Evolutionary conservation across 345 rosid species (phyloP).

Genomic region (Salix brachista): DNA sequence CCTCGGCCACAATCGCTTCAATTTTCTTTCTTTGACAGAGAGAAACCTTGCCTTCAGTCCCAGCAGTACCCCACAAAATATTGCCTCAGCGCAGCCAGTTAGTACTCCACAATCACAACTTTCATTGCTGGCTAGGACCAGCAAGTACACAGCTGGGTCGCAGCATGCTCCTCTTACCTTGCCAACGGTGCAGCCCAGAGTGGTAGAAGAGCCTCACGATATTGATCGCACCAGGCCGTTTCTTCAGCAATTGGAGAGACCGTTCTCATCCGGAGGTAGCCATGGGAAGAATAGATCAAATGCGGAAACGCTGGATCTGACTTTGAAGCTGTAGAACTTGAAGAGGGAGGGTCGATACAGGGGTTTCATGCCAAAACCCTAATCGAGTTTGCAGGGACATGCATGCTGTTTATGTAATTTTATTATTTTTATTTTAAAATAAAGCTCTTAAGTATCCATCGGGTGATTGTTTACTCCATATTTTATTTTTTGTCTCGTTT

Average conservation of each 20-base stretch:
- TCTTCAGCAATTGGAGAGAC: constrained; percentile 17
- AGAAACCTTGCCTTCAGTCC: background rate
- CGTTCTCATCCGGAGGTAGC: background rate
- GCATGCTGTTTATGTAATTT: background rate
- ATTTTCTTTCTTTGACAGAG: background rate
- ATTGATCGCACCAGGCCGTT: constrained; percentile 22
- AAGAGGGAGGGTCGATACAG: background rate
- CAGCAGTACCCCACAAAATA: background rate
- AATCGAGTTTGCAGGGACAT: background rate
- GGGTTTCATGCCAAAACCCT: background rate
- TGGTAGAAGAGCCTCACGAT: background rate
- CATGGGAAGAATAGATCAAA: background rate
- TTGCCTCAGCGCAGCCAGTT: background rate
- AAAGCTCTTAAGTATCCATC: background rate
- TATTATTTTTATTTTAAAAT: background rate
- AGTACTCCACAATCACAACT: background rate
- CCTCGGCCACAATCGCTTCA: background rate
- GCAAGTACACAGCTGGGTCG: background rate
- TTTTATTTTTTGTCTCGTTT: background rate
- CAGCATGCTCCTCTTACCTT: background rate
- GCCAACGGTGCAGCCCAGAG: background rate
- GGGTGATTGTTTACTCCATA: background rate
- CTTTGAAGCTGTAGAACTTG: constrained; percentile 19
- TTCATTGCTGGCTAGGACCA: background rate
- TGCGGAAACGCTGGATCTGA: constrained; percentile 22